phyloP scores from a whole-genome alignment of 805 yeast species.

The Scheffersomyces ergatensis region DNA sequence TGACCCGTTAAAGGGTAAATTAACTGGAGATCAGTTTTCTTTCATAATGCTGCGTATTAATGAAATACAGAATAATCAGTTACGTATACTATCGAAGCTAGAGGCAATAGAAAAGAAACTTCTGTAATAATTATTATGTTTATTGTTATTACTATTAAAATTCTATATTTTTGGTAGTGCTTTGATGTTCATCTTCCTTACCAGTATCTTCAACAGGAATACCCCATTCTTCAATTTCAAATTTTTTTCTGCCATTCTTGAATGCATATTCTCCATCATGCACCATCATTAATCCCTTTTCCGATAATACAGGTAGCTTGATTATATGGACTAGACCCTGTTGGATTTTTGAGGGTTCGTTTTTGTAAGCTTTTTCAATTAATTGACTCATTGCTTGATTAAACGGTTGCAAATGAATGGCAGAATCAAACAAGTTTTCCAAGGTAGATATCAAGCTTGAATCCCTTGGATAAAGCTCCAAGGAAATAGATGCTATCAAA shows the following conservation, averaged over 20 bases:
- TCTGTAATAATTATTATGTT: not conserved
- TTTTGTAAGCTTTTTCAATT: constrained; percentile 66
- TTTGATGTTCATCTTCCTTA: constrained; percentile 27
- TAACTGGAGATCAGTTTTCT: not conserved
- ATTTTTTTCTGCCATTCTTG: constrained; percentile 75
- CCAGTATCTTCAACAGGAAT: constrained; percentile 90
- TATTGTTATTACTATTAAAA: constrained; percentile 14
- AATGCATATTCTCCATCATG: constrained; percentile 79
- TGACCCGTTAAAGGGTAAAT: not conserved
- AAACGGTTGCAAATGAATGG: constrained; percentile 77
- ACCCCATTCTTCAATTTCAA: constrained; percentile 94
- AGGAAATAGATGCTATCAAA: constrained; percentile 54
- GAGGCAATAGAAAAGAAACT: not conserved
- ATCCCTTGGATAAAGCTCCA: constrained; percentile 63
- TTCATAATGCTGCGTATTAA: constrained; percentile 6
- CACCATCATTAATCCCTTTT: constrained; percentile 76
- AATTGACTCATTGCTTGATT: constrained; percentile 66
- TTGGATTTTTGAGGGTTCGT: constrained; percentile 70
- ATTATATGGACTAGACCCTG: constrained; percentile 82
- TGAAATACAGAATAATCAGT: constrained; percentile 2
- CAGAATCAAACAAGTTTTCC: constrained; percentile 64
- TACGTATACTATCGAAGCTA: constrained; percentile 2
- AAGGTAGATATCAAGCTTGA: constrained; percentile 43
- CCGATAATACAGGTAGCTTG: constrained; percentile 71
- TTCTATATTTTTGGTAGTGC: constrained; percentile 36